Conservation (phyloP, 2,329 filamentous ascomycete genomes). For the Cytospora mali region DNA sequence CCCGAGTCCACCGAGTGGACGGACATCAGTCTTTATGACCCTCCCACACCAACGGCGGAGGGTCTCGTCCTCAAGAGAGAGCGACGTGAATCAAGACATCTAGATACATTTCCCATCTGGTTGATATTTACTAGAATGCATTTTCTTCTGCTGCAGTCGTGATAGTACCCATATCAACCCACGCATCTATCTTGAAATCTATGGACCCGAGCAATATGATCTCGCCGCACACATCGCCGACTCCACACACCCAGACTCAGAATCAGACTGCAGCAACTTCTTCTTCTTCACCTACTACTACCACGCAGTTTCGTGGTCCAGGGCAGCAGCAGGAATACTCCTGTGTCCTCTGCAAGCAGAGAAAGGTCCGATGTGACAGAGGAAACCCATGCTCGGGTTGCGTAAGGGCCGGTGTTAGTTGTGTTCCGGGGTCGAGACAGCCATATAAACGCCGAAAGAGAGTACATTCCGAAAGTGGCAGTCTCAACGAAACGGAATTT, state of each 20-base stretch:
- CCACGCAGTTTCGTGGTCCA: conserved; percentile 6
- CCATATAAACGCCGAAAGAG: conserved; percentile 51
- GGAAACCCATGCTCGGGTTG: conserved; percentile 49
- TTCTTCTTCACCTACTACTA: background rate
- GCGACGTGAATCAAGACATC: background rate
- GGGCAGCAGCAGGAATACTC: conserved; percentile 39
- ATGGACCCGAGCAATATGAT: background rate
- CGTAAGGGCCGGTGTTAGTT: conserved; percentile 41
- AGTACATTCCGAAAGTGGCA: conserved; percentile 31
- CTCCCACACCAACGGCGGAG: background rate
- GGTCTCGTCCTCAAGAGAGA: background rate
- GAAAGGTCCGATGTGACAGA: conserved; percentile 53
- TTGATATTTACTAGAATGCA: background rate
- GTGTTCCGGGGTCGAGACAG: conserved; percentile 38
- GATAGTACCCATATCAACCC: background rate
- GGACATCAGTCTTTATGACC: background rate
- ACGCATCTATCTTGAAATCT: background rate
- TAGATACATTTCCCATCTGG: background rate
- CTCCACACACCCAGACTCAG: background rate
- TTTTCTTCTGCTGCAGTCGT: background rate
- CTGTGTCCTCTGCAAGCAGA: conserved; percentile 55
- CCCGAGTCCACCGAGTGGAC: background rate
- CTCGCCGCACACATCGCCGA: background rate
- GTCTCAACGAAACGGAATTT: background rate
- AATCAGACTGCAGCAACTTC: background rate